Base-by-base conservation (phyloP, 139 green algal genomes). In the Haematococcus lacustris region DNA sequence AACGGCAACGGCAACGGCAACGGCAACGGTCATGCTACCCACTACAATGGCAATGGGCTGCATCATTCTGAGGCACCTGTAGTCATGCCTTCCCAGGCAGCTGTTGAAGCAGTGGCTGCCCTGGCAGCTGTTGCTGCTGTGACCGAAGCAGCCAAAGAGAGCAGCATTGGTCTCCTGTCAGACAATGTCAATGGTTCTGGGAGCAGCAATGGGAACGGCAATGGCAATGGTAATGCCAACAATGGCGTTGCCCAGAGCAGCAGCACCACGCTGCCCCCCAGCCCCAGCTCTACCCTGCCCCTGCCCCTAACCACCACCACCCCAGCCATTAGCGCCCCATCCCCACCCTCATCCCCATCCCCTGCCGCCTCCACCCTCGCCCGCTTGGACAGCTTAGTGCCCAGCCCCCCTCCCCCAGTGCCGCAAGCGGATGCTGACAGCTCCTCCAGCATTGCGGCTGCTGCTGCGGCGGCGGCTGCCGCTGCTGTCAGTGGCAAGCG, bases 351-450 rank as follows among this genome's bases (percentile, higher is more conserved):
- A n/a, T 6, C 74, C 1, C 26, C 38, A 30, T 0, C n/a, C 1
- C 28, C 66, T 28, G 35, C 47, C 61, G 37, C 9, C 3, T 43
- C 60, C 35, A 87, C 43, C 74, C 87, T 2, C 67, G 73, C 28
- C 72, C 71, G 4, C 85, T 80, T 9, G 88, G 87, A 0, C 83
- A 90, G 72, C 71, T 93, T n/a, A n/a, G n/a, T n/a, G n/a, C n/a
- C n/a, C n/a, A n/a, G n/a, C n/a, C n/a, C n/a, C n/a, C n/a, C n/a
- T n/a, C n/a, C n/a, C n/a, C n/a, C n/a, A n/a, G n/a, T n/a, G n/a
- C n/a, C n/a, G n/a, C n/a, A n/a, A n/a, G n/a, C n/a, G n/a, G n/a
- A n/a, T n/a, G n/a, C n/a, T n/a, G n/a, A n/a, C n/a, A n/a, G n/a
- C n/a, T n/a, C n/a, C n/a, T n/a, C n/a, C n/a, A n/a, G n/a, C n/a